Conservation (phyloP, 495 filamentous ascomycete genomes). For the Hypomontagnella monticulosa region DNA sequence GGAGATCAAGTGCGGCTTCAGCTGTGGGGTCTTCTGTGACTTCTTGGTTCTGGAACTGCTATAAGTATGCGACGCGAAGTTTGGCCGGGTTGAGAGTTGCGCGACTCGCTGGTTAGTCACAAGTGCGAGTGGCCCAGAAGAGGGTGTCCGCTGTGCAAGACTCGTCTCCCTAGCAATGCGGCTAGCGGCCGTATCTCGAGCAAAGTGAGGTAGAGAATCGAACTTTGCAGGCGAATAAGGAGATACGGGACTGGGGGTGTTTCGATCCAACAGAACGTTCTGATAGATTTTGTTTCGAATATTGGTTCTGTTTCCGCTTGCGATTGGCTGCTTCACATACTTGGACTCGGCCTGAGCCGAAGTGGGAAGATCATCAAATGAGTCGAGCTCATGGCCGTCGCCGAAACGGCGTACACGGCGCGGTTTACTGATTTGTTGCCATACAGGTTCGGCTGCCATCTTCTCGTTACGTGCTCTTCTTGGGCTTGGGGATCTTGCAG, state of each 20-base stretch:
- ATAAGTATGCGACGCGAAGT: conserved; percentile 44
- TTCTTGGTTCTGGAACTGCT: conserved; percentile 60
- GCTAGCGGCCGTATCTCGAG: conserved; percentile 90
- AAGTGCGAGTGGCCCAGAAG: conserved; percentile 66
- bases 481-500: conserved; percentile 66
- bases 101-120: conserved; percentile 82
- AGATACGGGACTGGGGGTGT: conserved; percentile 65
- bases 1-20: conserved; percentile 61
- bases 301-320: conserved; percentile 72
- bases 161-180: conserved; percentile 90
- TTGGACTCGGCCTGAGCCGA: conserved; percentile 81
- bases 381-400: conserved; percentile 89
- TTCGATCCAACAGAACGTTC: conserved; percentile 60
- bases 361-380: conserved; percentile 94
- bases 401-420: conserved; percentile 82
- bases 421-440: conserved; percentile 74
- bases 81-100: conserved; percentile 69
- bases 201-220: conserved; percentile 79
- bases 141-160: conserved; percentile 66
- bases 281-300: conserved; percentile 69
- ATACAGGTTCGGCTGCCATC: conserved; percentile 51
- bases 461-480: conserved; percentile 53
- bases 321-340: conserved; percentile 81
- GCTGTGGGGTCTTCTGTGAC: conserved; percentile 63
- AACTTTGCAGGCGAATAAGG: conserved; percentile 64